Evolutionary conservation across 805 yeast species (phyloP).

Genomic region (Sungouiella thailandica): DNA sequence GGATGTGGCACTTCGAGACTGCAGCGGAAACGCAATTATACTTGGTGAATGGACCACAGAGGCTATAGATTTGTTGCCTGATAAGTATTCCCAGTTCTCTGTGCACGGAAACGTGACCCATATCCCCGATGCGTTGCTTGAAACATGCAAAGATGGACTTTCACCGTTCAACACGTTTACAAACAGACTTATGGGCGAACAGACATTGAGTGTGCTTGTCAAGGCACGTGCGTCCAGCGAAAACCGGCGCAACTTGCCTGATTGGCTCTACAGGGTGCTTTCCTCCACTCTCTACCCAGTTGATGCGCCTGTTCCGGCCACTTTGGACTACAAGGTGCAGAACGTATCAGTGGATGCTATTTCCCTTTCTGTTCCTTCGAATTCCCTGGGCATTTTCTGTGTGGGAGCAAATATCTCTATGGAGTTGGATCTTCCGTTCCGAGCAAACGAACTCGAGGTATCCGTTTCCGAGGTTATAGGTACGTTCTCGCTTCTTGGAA

Average conservation of each 20-base stretch:
- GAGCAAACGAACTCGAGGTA: neutral
- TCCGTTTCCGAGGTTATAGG: neutral
- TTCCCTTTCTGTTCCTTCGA: neutral
- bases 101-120: conserved; percentile 15
- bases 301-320: neutral
- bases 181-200: conserved; percentile 14
- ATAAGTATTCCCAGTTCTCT: neutral
- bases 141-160: conserved; percentile 17
- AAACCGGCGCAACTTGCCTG: conserved; percentile 14
- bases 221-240: conserved; percentile 10
- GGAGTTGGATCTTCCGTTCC: neutral
- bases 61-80: neutral
- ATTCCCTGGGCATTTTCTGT: neutral
- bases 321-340: neutral
- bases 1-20: conserved; percentile 25
- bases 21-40: conserved; percentile 14
- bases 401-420: neutral
- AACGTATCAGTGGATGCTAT: no score
- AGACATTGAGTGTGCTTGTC: conserved; percentile 13
- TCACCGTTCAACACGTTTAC: conserved; percentile 19
- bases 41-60: conserved; percentile 15
- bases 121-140: conserved; percentile 16
- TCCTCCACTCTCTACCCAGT: conserved; percentile 1
- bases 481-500: neutral
- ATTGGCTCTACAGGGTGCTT: conserved; percentile 22